Evolutionary conservation across 306 rosid genomes (phyloP).

Genomic region (Amphicarpaea edgeworthii): DNA sequence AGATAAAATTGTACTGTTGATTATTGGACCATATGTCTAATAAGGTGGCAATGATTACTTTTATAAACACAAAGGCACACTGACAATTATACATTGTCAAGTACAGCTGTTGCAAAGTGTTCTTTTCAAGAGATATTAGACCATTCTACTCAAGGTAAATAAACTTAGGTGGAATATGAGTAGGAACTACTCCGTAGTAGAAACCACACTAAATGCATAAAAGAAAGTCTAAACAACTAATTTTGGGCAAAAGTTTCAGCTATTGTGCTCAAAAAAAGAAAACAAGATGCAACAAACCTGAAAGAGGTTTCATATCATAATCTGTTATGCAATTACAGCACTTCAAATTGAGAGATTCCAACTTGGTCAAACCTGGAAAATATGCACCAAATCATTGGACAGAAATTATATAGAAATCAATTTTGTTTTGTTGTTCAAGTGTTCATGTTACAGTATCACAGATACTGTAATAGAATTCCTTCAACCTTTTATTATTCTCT

Average conservation of each 20-base stretch:
- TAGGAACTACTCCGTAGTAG: conserved; percentile 23
- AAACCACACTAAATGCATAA: conserved; percentile 21
- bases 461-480: conserved; percentile 20
- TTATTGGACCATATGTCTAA: conserved; percentile 32
- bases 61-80: conserved; percentile 15
- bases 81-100: conserved; percentile 28
- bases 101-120: not conserved
- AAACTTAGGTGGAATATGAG: conserved; percentile 16
- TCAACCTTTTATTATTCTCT: conserved; percentile 12
- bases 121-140: conserved; percentile 29
- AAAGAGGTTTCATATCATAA: conserved; percentile 80
- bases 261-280: conserved; percentile 36
- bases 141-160: not conserved
- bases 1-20: conserved; percentile 29
- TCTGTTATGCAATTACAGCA: conserved; percentile 94
- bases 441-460: conserved; percentile 13
- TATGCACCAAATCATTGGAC: conserved; percentile 30
- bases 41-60: conserved; percentile 33
- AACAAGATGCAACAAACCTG: conserved; percentile 62
- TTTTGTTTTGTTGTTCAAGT: conserved; percentile 11
- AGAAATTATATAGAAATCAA: conserved; percentile 31
- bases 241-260: conserved; percentile 23
- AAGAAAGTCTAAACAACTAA: conserved; percentile 27
- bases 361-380: conserved; percentile 72
- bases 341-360: conserved; percentile 93